Percentiles rank a stretch among this genome's conserved stretches.
Conservation (phyloP, 768 basidiomycete species). For the Daedalea quercina region DNA sequence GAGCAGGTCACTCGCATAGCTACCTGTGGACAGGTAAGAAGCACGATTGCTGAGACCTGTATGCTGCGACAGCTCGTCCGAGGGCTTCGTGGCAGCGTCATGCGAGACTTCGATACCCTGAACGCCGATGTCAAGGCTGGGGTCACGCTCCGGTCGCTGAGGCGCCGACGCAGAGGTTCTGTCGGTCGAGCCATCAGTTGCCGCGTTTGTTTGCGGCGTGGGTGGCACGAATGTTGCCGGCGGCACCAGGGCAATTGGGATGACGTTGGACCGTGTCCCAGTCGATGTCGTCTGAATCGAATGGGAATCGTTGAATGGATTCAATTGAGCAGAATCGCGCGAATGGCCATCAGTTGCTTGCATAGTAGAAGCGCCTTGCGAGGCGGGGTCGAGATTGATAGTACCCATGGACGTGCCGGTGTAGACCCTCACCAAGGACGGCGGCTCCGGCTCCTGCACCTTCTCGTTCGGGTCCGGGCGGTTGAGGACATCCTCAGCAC, state of each 20-base stretch:
- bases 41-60: conserved; percentile 50
- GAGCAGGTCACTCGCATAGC: conserved; percentile 72
- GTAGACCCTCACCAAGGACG: conserved; percentile 42
- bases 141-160: conserved; percentile 38
- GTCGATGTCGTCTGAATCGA: conserved; percentile 75
- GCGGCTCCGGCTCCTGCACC: conserved; percentile 27
- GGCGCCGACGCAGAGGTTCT: conserved; percentile 3
- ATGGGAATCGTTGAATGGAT: conserved; percentile 72
- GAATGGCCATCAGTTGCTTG: conserved; percentile 19
- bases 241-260: conserved; percentile 76
- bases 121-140: conserved; percentile 55
- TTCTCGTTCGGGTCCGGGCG: conserved; percentile 80
- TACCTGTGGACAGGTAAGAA: conserved; percentile 71
- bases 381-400: conserved; percentile 53
- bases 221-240: conserved; percentile 38
- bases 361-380: conserved; percentile 22
- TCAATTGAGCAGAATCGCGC: conserved; percentile 33
- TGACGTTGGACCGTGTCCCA: conserved; percentile 80
- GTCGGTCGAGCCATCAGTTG: conserved; percentile 21
- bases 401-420: conserved; percentile 36
- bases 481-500: conserved; percentile 72
- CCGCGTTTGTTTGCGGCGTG: conserved; percentile 9
- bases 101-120: conserved; percentile 57
- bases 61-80: conserved; percentile 39
- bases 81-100: conserved; percentile 32